Evolutionary conservation across 2,329 filamentous ascomycete species (phyloP).

Genomic region (Colletotrichum magnum): DNA sequence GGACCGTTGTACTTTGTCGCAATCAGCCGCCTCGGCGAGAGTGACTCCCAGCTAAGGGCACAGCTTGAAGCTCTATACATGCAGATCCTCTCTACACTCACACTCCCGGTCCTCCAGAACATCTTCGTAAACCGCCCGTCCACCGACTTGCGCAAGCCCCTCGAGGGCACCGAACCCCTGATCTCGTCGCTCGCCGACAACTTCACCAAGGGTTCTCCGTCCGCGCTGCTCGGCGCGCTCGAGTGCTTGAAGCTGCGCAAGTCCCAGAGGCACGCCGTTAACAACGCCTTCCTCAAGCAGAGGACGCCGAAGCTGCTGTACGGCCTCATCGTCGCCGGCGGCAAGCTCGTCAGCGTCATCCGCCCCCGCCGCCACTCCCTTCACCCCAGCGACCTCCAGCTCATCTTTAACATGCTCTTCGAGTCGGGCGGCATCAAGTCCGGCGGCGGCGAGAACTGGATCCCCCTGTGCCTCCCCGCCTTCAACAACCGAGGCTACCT

Average conservation of each 20-base stretch:
- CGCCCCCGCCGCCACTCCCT: conserved; percentile 94
- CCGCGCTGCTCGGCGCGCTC: conserved; percentile 87
- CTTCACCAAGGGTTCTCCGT: conserved; percentile 93
- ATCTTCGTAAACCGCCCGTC: conserved; percentile 93
- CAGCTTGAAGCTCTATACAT: conserved; percentile 97
- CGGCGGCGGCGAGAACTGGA: conserved; percentile 95
- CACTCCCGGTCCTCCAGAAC: conserved; percentile 85
- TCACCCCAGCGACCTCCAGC: conserved; percentile 93
- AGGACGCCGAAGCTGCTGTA: conserved; percentile 87
- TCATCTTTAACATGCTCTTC: conserved; percentile 99
- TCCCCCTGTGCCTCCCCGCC: conserved; percentile 92
- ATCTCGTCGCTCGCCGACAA: conserved; percentile 94
- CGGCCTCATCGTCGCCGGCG: conserved; percentile 92
- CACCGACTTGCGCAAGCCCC: conserved; percentile 89
- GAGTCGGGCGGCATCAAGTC: conserved; percentile 93
- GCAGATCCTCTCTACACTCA: conserved; percentile 97
- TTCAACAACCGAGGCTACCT: conserved; percentile 98
- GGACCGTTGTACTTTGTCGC: conserved; percentile 94
- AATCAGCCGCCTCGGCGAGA: conserved; percentile 93
- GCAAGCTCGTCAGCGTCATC: conserved; percentile 93
- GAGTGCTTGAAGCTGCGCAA: conserved; percentile 96
- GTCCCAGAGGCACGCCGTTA: conserved; percentile 86
- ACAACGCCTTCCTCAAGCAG: conserved; percentile 86
- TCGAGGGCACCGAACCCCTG: conserved; percentile 92
- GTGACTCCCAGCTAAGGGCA: conserved; percentile 85